phyloP scores from a whole-genome alignment of 805 yeast genomes.

The Scheffersomyces spartinae region DNA sequence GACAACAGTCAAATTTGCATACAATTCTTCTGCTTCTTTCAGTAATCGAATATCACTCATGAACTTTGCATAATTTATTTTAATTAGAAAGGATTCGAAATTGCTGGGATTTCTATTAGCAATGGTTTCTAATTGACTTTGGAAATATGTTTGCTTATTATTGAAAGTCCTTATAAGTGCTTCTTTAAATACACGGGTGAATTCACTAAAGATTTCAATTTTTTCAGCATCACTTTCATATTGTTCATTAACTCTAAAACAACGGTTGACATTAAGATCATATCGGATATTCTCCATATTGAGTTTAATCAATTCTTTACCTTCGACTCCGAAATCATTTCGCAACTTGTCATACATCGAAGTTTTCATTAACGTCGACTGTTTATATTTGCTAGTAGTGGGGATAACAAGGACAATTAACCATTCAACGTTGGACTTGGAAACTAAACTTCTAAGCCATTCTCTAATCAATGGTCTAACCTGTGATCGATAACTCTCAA shows the following conservation, averaged over 20 bases:
- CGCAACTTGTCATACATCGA: constrained; percentile 44
- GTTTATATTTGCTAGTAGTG: constrained; percentile 19
- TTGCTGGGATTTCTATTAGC: not conserved
- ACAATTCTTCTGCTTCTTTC: no score
- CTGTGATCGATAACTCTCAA: constrained; percentile 68
- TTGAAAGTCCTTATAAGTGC: constrained; percentile 45
- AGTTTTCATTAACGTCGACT: constrained; percentile 28
- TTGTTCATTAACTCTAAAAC: constrained; percentile 27
- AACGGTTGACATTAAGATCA: constrained; percentile 22
- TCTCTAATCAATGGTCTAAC: constrained; percentile 73
- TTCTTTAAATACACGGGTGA: constrained; percentile 34
- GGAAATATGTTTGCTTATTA: constrained; percentile 1
- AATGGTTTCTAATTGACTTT: not conserved
- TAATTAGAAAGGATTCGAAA: constrained; percentile 22
- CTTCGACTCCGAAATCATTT: constrained; percentile 35
- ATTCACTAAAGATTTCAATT: constrained; percentile 39
- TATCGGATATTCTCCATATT: no score
- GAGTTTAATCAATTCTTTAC: constrained; percentile 25
- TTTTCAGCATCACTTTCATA: constrained; percentile 24
- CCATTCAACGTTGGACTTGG: constrained; percentile 43
- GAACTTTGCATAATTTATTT: constrained; percentile 40
- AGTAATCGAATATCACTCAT: constrained; percentile 43
- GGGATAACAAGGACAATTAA: constrained; percentile 44
- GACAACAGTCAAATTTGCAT: no score
- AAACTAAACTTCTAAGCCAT: constrained; percentile 48